Evolutionary conservation across 1,284 basidiomycete species (phyloP), one percentile per base, ranked within the genome.

Genomic region (Neolentinus lepideus): DNA sequence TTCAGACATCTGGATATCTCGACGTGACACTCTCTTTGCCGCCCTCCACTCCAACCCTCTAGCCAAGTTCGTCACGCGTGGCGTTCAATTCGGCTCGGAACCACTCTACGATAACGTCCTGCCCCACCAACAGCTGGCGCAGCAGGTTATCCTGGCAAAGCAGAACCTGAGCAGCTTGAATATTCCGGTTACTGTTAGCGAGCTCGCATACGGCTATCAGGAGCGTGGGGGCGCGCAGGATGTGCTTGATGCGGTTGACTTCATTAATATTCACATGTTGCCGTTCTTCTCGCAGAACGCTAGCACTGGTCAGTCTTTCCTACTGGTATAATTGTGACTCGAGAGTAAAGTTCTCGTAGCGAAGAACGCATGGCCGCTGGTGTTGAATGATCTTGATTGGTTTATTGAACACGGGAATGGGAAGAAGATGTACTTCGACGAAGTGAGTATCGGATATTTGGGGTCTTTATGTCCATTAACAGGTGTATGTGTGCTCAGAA

Each of bases 81-180:
- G 76, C 2, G 71, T 89, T 3, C 84, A 86, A 57, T 85, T 88
- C 56, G 87, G 87, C n/a, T 85, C 84, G 0, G 88, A 90, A 62
- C 88, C 88, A 2, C 69, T 91, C 27, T 91, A 70, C 61, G 88
- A 90, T 63, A 56, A 69, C 53, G 87, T 80, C 24, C 69, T 90
- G 27, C 67, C 74, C 3, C 75, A 79, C 25, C 51, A 64, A 1
- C 67, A 74, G 36, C 77, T 91, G 19, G 81, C 84, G 1, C 60
- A 67, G 0, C 78, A 90, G 66, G 80, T 90, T 19, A 65, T 57
- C 9, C 63, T 67, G 0, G 75, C 80, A 25, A 83, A 83, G 64
- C 60, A 66, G 21, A 78, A 75, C 56, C 67, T 90, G 19, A 71
- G 77, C 8, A 71, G 64, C 59, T 70, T 86, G 12, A 67, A 75